Evolutionary conservation across 345 rosid species (phyloP).

Genomic region (Mangifera indica): DNA sequence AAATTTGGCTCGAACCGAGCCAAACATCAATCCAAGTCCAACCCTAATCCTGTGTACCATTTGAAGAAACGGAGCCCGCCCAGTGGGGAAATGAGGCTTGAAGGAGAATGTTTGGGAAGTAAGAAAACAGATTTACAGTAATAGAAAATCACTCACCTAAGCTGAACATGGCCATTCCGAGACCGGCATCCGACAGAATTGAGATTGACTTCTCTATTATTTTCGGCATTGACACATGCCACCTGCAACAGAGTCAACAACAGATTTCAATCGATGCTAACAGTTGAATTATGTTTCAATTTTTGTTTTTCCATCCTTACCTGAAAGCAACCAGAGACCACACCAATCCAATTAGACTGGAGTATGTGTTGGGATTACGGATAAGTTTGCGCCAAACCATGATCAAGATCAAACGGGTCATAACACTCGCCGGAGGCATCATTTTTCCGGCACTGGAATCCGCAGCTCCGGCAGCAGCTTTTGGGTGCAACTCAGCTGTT

Average conservation of each 20-base stretch:
- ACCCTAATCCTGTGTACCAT: neutral
- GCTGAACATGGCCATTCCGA: constrained; percentile 99
- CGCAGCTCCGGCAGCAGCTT: constrained; percentile 37
- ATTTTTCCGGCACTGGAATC: constrained; percentile 36
- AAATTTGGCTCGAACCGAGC: too few relatives aligned
- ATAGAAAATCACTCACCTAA: constrained; percentile 54
- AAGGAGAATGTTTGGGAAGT: neutral
- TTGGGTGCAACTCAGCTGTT: constrained; percentile 59
- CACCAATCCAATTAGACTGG: constrained; percentile 80
- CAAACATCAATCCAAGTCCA: too few relatives aligned
- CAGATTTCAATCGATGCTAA: neutral
- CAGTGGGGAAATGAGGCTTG: neutral
- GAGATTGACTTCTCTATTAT: constrained; percentile 72
- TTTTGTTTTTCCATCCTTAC: constrained; percentile 29
- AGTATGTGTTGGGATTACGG: constrained; percentile 93
- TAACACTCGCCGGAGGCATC: constrained; percentile 93
- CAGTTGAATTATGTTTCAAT: neutral
- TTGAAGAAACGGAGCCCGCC: constrained; percentile 7
- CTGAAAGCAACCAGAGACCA: constrained; percentile 91
- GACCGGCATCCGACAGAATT: constrained; percentile 97
- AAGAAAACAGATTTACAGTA: neutral
- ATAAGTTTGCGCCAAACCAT: constrained; percentile 99
- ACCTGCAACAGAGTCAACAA: constrained; percentile 44
- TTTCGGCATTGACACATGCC: constrained; percentile 91
- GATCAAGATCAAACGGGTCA: constrained; percentile 88